Percentiles rank a stretch among this genome's conserved stretches.
Evolutionary conservation across 441 rosid genomes (phyloP).

Genomic region (Croton laevigatus): DNA sequence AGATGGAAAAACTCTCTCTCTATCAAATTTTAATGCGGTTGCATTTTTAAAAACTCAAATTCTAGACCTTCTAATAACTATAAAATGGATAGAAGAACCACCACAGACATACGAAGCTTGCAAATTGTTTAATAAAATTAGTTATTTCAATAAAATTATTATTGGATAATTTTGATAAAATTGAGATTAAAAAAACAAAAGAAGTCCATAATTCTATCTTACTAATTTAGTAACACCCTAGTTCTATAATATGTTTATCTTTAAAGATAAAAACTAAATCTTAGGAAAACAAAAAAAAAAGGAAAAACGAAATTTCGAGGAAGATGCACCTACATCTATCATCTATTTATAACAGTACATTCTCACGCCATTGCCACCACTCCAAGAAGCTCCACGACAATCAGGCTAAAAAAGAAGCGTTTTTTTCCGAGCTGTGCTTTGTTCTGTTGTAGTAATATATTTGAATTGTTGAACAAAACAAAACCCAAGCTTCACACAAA

Average conservation of each 20-base stretch:
- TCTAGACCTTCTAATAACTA: too few species aligned
- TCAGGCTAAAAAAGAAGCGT: too few species aligned
- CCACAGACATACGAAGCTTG: too few species aligned
- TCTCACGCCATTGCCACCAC: background rate
- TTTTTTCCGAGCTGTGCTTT: background rate
- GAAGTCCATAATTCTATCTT: background rate
- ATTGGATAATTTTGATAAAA: background rate
- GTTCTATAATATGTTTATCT: too few species aligned
- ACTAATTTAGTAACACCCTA: too few species aligned
- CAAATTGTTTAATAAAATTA: too few species aligned
- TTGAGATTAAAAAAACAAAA: background rate
- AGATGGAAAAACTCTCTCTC: too few species aligned
- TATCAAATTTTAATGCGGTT: too few species aligned
- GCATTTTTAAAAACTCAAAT: too few species aligned
- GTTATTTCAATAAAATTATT: too few species aligned
- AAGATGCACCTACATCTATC: conserved; percentile 28
- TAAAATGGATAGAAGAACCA: too few species aligned
- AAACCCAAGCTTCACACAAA: background rate
- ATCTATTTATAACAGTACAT: conserved; percentile 24
- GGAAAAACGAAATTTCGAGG: conserved; percentile 39
- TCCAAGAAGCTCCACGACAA: background rate
- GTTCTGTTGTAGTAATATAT: background rate
- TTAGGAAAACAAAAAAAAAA: background rate
- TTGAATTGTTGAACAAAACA: background rate
- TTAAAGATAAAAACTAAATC: too few species aligned